Evolutionary conservation across 768 basidiomycete genomes (phyloP).

Genomic region (Tylopilus sp.): DNA sequence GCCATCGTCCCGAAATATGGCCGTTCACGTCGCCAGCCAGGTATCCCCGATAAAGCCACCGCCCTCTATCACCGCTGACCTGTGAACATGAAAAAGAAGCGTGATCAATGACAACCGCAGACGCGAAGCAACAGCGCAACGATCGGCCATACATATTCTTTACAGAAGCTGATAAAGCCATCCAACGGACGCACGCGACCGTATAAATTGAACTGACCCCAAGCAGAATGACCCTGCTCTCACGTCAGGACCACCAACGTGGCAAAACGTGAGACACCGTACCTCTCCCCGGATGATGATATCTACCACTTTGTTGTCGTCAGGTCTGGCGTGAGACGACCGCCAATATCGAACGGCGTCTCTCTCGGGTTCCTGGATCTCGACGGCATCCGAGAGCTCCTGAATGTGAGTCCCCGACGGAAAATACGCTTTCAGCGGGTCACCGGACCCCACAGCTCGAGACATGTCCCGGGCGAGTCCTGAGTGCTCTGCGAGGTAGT

Average conservation of each 20-base stretch:
- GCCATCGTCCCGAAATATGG: constrained; percentile 80
- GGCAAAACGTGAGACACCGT: neutral
- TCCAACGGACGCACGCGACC: constrained; percentile 81
- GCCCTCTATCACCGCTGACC: constrained; percentile 71
- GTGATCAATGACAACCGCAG: constrained; percentile 1
- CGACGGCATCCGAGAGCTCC: constrained; percentile 47
- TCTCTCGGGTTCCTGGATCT: constrained; percentile 43
- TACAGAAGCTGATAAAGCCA: constrained; percentile 76
- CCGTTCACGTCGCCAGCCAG: constrained; percentile 67
- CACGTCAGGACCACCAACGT: constrained; percentile 5
- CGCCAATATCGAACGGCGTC: constrained; percentile 29
- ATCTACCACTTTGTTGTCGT: constrained; percentile 41
- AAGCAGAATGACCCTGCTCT: constrained; percentile 82
- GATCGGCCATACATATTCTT: constrained; percentile 66
- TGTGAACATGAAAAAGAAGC: constrained; percentile 22
- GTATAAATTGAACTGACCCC: constrained; percentile 81
- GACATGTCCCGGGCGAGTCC: constrained; percentile 9
- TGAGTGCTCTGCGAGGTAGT: constrained; percentile 48
- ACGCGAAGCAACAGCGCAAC: neutral
- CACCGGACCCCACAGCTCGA: constrained; percentile 49
- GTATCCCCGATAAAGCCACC: constrained; percentile 85
- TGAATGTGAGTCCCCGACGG: constrained; percentile 49
- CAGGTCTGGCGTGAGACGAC: constrained; percentile 23
- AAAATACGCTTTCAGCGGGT: constrained; percentile 61
- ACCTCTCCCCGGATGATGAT: constrained; percentile 78